These are phyloP conservation scores for Globisporangium perplexum DNA, from an alignment of 352 stramenopile species.

Conservation along the genomic window DNA sequence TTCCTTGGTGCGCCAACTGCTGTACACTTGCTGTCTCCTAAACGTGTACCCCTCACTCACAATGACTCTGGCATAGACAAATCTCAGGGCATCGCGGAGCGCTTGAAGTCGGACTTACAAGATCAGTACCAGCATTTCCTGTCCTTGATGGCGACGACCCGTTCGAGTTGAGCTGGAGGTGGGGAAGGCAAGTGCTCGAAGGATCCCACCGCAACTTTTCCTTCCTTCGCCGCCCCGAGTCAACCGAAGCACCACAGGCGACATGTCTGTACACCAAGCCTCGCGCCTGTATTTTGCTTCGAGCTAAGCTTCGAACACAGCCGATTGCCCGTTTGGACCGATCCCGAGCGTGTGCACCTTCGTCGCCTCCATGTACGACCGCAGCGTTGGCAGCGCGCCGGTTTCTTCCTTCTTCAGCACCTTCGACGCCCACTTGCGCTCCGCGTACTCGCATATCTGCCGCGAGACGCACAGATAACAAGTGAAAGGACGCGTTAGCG, in stretches of 20 bases:
- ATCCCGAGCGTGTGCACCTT: constrained; percentile 61
- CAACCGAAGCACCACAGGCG: too few relatives aligned
- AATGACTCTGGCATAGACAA: constrained; percentile 15
- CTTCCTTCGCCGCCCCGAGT: neutral
- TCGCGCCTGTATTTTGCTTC: too few relatives aligned
- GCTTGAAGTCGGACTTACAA: constrained; percentile 27
- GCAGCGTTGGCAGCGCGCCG: constrained; percentile 58
- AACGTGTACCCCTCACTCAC: neutral
- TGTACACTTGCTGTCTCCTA: neutral
- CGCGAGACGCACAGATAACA: too few relatives aligned
- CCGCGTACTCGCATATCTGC: constrained; percentile 90
- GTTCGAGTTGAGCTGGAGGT: neutral
- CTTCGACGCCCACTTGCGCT: constrained; percentile 90
- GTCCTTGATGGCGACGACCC: constrained; percentile 8
- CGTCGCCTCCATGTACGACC: constrained; percentile 68
- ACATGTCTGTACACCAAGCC: too few relatives aligned
- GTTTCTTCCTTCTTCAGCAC: constrained; percentile 82
- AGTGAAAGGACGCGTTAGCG: neutral
- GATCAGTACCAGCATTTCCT: constrained; percentile 36
- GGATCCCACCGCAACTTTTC: neutral
- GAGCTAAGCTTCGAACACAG: constrained; percentile 58
- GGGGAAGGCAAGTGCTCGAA: neutral
- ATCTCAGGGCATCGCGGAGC: constrained; percentile 21
- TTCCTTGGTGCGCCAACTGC: constrained; percentile 25
- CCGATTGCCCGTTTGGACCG: constrained; percentile 25